phyloP scores from a whole-genome alignment of 2,329 filamentous ascomycete species.

The Stenocarpella maydis region DNA sequence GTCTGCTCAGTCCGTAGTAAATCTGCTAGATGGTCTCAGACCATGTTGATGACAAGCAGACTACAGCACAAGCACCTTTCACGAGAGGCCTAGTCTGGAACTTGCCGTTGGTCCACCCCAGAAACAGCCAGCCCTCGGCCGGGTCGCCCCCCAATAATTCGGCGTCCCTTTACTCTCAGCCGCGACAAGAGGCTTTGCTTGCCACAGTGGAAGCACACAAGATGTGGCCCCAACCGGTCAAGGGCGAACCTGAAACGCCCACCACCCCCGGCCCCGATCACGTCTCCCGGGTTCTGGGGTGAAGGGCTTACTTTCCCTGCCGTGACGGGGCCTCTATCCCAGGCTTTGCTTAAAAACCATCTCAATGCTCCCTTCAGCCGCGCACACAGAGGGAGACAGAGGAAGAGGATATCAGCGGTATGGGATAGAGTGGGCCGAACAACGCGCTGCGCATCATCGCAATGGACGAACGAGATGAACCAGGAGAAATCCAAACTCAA shows the following conservation, averaged over 20 bases:
- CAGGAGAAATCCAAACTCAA: neutral
- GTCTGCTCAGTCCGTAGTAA: neutral
- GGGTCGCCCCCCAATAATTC: neutral
- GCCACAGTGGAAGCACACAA: neutral
- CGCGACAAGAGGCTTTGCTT: slow-evolving; percentile 4
- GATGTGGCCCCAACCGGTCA: neutral
- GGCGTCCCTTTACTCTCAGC: slow-evolving; percentile 1
- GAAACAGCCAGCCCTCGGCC: neutral
- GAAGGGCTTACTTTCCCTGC: too few relatives aligned
- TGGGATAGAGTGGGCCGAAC: neutral
- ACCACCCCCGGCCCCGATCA: neutral
- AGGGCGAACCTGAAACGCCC: slow-evolving; percentile 19
- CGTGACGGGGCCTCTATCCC: too few relatives aligned
- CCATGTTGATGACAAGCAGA: slow-evolving; percentile 18
- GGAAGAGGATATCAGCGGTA: neutral
- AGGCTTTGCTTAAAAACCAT: neutral
- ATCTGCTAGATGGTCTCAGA: slow-evolving; percentile 6
- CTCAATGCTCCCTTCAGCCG: slow-evolving; percentile 9
- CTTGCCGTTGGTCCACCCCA: neutral
- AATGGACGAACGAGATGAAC: neutral
- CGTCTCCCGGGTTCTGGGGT: neutral
- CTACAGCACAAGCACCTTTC: neutral
- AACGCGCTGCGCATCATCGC: neutral
- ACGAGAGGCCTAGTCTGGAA: neutral
- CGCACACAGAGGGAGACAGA: neutral